phyloP scores from a whole-genome alignment of 176 grass and related monocot genomes.

The Bothriochloa decipiens region DNA sequence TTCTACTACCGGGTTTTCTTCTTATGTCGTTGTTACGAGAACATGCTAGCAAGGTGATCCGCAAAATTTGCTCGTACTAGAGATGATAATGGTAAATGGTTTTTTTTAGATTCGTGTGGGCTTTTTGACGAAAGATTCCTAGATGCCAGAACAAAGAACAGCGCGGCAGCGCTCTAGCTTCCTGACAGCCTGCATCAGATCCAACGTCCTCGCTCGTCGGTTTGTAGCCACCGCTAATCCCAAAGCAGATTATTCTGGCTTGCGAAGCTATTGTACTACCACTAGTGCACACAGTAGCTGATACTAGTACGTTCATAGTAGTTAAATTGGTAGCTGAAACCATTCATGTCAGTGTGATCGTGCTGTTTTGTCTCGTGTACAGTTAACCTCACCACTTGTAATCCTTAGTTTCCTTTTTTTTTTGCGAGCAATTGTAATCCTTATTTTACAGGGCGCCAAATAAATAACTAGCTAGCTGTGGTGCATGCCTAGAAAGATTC shows the following conservation, averaged over 20 bases:
- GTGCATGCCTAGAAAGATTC: not conserved
- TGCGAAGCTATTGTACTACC: not conserved
- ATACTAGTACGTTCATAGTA: too few relatives aligned
- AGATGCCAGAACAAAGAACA: too few relatives aligned
- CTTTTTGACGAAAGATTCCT: not conserved
- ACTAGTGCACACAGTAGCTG: too few relatives aligned
- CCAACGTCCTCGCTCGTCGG: not conserved
- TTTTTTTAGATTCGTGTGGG: not conserved
- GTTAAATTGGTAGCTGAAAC: too few relatives aligned
- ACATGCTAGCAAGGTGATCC: not conserved
- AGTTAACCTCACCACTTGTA: too few relatives aligned
- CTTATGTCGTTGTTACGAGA: not conserved
- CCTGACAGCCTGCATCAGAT: slow-evolving; percentile 22
- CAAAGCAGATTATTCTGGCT: not conserved
- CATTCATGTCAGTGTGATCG: too few relatives aligned
- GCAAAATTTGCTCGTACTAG: not conserved
- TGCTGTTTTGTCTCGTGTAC: too few relatives aligned
- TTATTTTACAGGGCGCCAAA: not conserved
- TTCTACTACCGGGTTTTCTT: too few relatives aligned
- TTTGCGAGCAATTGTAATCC: too few relatives aligned
- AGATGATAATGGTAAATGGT: not conserved
- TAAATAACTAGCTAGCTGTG: not conserved
- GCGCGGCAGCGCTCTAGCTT: too few relatives aligned
- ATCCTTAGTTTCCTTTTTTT: too few relatives aligned
- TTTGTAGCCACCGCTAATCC: not conserved